Conservation (phyloP, 2,329 filamentous ascomycete genomes). For the Aspergillus novofumigatus region DNA sequence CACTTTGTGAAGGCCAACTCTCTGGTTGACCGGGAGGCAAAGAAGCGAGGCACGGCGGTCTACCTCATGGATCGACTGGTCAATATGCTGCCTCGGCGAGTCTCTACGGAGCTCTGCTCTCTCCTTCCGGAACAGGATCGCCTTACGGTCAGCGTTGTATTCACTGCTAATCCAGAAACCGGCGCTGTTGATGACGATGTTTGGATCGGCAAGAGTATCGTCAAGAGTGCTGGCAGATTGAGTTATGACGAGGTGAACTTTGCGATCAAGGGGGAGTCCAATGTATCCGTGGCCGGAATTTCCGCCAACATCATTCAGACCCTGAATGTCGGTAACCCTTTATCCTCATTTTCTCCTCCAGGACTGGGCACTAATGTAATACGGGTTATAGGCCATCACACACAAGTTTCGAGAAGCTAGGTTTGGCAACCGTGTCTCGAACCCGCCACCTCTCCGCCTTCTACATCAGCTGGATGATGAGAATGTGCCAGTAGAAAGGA, state of each 20-base stretch:
- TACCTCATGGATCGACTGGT: constrained; percentile 88
- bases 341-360: background rate
- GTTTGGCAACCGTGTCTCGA: constrained; percentile 72
- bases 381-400: constrained; percentile 58
- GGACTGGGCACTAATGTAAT: background rate
- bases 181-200: constrained; percentile 82
- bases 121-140: constrained; percentile 82
- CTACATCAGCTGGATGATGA: constrained; percentile 95
- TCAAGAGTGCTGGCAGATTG: constrained; percentile 86
- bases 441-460: constrained; percentile 80
- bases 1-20: constrained; percentile 97
- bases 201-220: constrained; percentile 89
- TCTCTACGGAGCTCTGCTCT: constrained; percentile 84
- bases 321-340: constrained; percentile 58
- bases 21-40: constrained; percentile 91
- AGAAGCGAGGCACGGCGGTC: constrained; percentile 94
- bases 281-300: constrained; percentile 61
- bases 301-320: constrained; percentile 74
- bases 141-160: constrained; percentile 86
- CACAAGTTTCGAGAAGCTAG: constrained; percentile 88
- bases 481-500: constrained; percentile 93
- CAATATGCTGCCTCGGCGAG: constrained; percentile 79
- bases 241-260: constrained; percentile 81
- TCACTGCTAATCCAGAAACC: constrained; percentile 78
- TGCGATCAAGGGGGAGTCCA: constrained; percentile 63